Evolutionary conservation across 2,329 filamentous ascomycete species (phyloP), one percentile per base, ranked within the genome.

Genomic region (Colletotrichum coccodes): DNA sequence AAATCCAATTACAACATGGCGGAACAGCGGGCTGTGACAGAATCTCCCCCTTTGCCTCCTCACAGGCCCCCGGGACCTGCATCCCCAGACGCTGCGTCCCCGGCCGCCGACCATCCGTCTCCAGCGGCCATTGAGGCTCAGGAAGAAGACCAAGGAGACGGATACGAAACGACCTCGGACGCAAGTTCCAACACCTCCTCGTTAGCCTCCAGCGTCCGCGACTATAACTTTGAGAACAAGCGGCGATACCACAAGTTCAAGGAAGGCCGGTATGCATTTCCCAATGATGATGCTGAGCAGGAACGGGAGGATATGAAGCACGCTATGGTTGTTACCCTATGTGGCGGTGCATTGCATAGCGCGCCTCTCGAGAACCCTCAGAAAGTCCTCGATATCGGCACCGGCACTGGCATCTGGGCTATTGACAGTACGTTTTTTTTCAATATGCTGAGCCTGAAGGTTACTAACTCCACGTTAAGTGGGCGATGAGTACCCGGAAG

Each of bases 331-430:
- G 66, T 78, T 40, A 34, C 32, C 3, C 9, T 66, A 0, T 56
- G 47, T 6, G 58, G 6, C 1, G 58, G 63, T 3, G 0, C 2
- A 12, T 14, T 62, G 2, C 63, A 66, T 7, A 18, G 16, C 3
- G 58, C 38, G 2, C 63, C 58, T 3, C 2, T 66, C 0, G 3
- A 62, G 2, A 61, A 34, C 14, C 62, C 67, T 1, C 56, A 58
- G 3, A 54, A 34, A 3, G 40, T 66, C 6, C n/a, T 67, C 0
- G 63, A 70, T 3, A 9, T 70, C 1, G 57, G 67, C 5, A 70
- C 62, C 9, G 85, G 84, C 1, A 84, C 82, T 32, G 84, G 83
- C 28, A 81, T 87, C 47, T 90, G 88, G 88, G 87, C 87, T 1
- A 83, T 88, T 58, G 83, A 85, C 71, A 77, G 83, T 85, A 72